Percentiles rank a stretch among this genome's conserved stretches.
These are phyloP conservation scores for Trametopsis cervina DNA, from an alignment of 768 basidiomycete species.

Conservation along the genomic window DNA sequence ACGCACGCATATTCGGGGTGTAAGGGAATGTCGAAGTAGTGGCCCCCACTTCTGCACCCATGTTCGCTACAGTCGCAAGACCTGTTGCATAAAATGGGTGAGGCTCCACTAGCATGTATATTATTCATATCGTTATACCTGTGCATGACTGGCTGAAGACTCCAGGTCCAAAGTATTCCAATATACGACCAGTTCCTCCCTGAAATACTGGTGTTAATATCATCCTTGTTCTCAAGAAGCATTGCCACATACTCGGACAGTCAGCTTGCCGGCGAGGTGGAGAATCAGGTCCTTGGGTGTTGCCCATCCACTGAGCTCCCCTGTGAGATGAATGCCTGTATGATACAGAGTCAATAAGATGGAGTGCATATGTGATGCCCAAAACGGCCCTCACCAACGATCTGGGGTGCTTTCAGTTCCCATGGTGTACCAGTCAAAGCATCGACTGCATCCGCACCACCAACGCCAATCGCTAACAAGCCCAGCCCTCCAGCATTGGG, in stretches of 20 bases:
- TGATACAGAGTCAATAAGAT: background rate
- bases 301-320: conserved; percentile 83
- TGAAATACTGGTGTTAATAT: conserved; percentile 27
- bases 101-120: background rate
- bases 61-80: conserved; percentile 93
- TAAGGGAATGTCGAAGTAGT: conserved; percentile 99
- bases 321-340: conserved; percentile 81
- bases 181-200: conserved; percentile 94
- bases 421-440: conserved; percentile 98
- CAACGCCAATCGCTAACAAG: conserved; percentile 96
- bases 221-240: no score
- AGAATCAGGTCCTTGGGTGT: conserved; percentile 96
- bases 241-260: conserved; percentile 69
- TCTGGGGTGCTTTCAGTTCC: conserved; percentile 89
- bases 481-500: conserved; percentile 98
- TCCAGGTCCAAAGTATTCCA: conserved; percentile 96
- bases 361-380: background rate
- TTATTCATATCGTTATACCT: conserved; percentile 43
- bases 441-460: conserved; percentile 97
- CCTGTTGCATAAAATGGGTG: conserved; percentile 32
- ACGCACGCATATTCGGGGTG: conserved; percentile 80
- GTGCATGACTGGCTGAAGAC: conserved; percentile 89
- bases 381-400: conserved; percentile 52
- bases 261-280: conserved; percentile 88
- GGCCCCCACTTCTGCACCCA: conserved; percentile 99